These are phyloP conservation scores for Phytophthora rubi DNA, from an alignment of 352 stramenopile genomes.

Conservation along the genomic window DNA sequence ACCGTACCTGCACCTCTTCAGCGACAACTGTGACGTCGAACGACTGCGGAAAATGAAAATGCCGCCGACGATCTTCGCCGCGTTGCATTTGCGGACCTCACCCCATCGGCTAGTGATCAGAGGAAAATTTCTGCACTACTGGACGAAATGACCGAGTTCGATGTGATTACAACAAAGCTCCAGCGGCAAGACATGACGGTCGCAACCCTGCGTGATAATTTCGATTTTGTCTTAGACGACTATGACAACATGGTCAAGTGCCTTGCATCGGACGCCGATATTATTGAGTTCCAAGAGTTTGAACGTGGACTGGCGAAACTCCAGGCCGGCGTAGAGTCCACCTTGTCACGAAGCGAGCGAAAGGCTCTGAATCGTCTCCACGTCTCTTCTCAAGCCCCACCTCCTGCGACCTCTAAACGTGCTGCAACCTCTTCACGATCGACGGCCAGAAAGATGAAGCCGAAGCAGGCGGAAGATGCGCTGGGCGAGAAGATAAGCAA, in stretches of 20 bases:
- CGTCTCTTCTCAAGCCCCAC: too few relatives aligned
- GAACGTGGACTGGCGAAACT: constrained; percentile 3
- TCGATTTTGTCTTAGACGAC: constrained; percentile 10
- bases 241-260: constrained; percentile 10
- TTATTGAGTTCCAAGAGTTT: constrained; percentile 4
- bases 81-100: constrained; percentile 4
- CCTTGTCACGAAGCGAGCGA: neutral
- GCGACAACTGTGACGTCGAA: neutral
- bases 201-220: constrained; percentile 7
- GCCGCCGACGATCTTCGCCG: constrained; percentile 5
- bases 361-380: neutral
- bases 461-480: too few relatives aligned
- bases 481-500: too few relatives aligned
- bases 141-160: constrained; percentile 18
- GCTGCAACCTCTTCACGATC: too few relatives aligned
- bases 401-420: too few relatives aligned
- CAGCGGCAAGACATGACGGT: constrained; percentile 14
- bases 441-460: too few relatives aligned
- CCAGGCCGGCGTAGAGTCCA: neutral
- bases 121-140: constrained; percentile 2
- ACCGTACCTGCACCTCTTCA: constrained; percentile 9
- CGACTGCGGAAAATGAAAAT: neutral
- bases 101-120: constrained; percentile 4
- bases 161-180: constrained; percentile 7
- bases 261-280: neutral